Evolutionary conservation across 1,284 basidiomycete genomes (phyloP), one percentile per base, ranked within the genome.

Genomic region (Cutaneotrichosporon curvatum): DNA sequence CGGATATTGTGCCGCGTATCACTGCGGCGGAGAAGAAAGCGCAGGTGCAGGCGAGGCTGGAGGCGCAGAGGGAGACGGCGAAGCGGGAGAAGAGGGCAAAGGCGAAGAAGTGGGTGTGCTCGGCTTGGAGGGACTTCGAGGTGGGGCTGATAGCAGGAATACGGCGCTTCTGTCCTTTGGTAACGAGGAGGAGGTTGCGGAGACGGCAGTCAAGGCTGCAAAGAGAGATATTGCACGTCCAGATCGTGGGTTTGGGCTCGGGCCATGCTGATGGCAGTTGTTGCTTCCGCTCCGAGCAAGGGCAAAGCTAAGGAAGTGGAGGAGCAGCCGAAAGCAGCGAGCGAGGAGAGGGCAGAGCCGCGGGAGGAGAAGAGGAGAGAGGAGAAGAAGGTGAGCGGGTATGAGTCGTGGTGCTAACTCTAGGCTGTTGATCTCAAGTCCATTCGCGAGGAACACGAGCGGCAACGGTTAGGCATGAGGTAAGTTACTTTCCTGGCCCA

Each of bases 1-100:
- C 83, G 40, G 91, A 97, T 63, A 94, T 97, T 56, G 79, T 91
- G 22, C 92, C 94, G 1, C 83, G 94, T n/a, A 95, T 96, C 55
- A 98, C 94, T 0, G 88, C 87, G 0, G 86, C 83, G 2, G 91
- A 97, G 72, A 84, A 85, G 53, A 79, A 81, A 35, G 82, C 78
- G 0, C 91, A 95, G 65, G 82, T 84, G 53, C 77, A 79, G 47
- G 90, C 90, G 0, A 78, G 81, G 30, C 78, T 86, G 59, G 79
- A 84, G 56, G 81, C 80, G 0, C 84, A 84, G 58, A 76, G 77
- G 38, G 87, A 89, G 62, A 74, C 82, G 15, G 87, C 90, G 63
- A 83, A 85, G 57, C 53, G 64, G n/a, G 80, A 80, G 46, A 79
- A 80, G 53, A 76, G 82, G 37, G 77, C 81, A 43, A 83, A 81